phyloP scores from a whole-genome alignment of 2,329 filamentous ascomycete species.

The Diaporthe velutina region DNA sequence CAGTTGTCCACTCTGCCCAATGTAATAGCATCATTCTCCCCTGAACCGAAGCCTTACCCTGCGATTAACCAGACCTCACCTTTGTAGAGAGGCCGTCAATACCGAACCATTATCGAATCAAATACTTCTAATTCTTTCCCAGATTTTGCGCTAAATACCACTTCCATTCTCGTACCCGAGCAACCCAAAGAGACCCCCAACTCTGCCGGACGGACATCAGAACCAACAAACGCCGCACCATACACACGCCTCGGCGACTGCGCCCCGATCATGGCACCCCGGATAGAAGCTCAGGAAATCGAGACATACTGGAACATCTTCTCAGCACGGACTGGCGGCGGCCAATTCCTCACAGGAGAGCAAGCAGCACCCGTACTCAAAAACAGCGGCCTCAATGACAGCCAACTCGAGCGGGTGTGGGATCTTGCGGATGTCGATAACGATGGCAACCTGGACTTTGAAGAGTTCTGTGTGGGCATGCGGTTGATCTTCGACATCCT shows the following conservation, averaged over 20 bases:
- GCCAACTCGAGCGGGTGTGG: conserved; percentile 97
- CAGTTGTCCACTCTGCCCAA: conserved; percentile 21
- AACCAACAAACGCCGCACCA: conserved; percentile 10
- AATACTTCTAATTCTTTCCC: background rate
- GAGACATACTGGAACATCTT: conserved; percentile 78
- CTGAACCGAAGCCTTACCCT: conserved; percentile 10
- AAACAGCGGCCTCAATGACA: conserved; percentile 73
- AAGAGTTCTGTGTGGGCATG: conserved; percentile 99
- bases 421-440: conserved; percentile 97
- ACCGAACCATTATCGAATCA: background rate
- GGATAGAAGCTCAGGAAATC: conserved; percentile 73
- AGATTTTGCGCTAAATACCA: background rate
- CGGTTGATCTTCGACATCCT: conserved; percentile 96
- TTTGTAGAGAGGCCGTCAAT: background rate
- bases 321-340: conserved; percentile 69
- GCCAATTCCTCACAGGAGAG: conserved; percentile 71
- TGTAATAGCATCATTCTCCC: conserved; percentile 31
- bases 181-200: background rate
- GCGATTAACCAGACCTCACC: conserved; percentile 5
- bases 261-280: conserved; percentile 63
- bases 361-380: conserved; percentile 73
- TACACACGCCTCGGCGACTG: background rate
- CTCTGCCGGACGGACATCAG: background rate
- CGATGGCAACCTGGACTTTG: conserved; percentile 97
- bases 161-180: background rate